Evolutionary conservation across 495 filamentous ascomycete genomes (phyloP).

Genomic region (Margaritispora aquatica): DNA sequence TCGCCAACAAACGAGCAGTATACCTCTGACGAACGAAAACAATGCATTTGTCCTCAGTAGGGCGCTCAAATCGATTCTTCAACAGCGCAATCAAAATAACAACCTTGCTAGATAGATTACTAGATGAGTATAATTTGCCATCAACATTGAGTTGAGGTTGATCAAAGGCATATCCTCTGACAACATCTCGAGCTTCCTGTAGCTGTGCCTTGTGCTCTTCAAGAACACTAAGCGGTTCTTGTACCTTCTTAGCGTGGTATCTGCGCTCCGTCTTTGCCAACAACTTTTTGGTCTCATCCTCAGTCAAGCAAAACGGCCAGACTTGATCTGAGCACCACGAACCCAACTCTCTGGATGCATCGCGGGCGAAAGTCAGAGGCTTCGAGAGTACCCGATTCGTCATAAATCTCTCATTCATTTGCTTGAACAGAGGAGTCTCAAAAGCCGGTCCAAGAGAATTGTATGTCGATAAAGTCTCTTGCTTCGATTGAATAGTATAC

Average conservation of each 20-base stretch:
- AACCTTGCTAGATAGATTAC: slow-evolving; percentile 66
- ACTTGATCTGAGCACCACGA: slow-evolving; percentile 81
- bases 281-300: slow-evolving; percentile 57
- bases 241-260: slow-evolving; percentile 24
- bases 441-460: slow-evolving; percentile 39
- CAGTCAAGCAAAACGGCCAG: slow-evolving; percentile 66
- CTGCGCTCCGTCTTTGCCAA: slow-evolving; percentile 48
- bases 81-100: slow-evolving; percentile 53
- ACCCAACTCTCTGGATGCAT: slow-evolving; percentile 65
- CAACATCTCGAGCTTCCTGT: slow-evolving; percentile 50
- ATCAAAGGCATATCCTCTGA: slow-evolving; percentile 43
- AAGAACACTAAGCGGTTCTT: slow-evolving; percentile 33
- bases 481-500: slow-evolving; percentile 46
- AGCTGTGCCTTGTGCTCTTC: slow-evolving; percentile 48
- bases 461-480: slow-evolving; percentile 58
- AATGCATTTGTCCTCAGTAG: slow-evolving; percentile 66
- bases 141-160: slow-evolving; percentile 33
- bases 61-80: slow-evolving; percentile 45
- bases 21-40: slow-evolving; percentile 78
- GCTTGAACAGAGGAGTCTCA: slow-evolving; percentile 56
- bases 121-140: slow-evolving; percentile 10
- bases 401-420: slow-evolving; percentile 50
- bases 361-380: slow-evolving; percentile 49
- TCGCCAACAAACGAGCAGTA: slow-evolving; percentile 65
- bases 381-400: slow-evolving; percentile 50